Evolutionary conservation across 768 basidiomycete genomes (phyloP), one percentile per base, ranked within the genome.

Genomic region (Termitomyces sp.): DNA sequence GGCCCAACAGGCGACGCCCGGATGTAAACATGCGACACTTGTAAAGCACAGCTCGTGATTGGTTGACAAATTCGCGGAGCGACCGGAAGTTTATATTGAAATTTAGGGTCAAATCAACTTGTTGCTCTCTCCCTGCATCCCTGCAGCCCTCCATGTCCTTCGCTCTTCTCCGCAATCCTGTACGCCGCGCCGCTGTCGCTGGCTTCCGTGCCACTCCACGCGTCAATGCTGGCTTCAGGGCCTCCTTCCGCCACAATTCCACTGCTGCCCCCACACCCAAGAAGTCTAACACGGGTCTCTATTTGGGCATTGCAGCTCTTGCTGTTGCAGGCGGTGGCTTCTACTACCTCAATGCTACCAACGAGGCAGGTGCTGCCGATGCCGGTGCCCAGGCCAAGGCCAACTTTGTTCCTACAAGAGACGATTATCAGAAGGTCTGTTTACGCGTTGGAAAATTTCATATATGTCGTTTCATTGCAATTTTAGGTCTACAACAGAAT

Each of bases 401-500:
- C 41, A 87, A 88, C 57, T 86, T 93, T 68, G 79, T 80, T 12
- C 88, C 90, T 21, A 78, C 83, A 38, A 83, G 88, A 73, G 84
- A 84, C 51, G 95, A 97, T 66, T 97, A 95, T 68, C 88, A 92
- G 70, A 93, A 96, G 82, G 89, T 85, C 32, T 10, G 70, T 21
- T 32, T 22, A 38, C 55, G 22, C 15, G 22, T 44, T 21, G 43
- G 34, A 51, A 45, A 44, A 40, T 44, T 37, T 34, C 5, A 5
- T 61, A 26, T 59, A 21, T 42, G 14, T 24, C 30, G 9, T 30
- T 54, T 48, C 14, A 45, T 44, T 17, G 38, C 19, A 2, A 17
- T 45, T 5, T 49, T 22, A 91, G 87, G 92, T 98, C 15, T 98
- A 99, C 79, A 93, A 96, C 73, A 81, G 74, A 56, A 84, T 99